Conservation (phyloP, 768 basidiomycete species). For the Mycena chlorophos region DNA sequence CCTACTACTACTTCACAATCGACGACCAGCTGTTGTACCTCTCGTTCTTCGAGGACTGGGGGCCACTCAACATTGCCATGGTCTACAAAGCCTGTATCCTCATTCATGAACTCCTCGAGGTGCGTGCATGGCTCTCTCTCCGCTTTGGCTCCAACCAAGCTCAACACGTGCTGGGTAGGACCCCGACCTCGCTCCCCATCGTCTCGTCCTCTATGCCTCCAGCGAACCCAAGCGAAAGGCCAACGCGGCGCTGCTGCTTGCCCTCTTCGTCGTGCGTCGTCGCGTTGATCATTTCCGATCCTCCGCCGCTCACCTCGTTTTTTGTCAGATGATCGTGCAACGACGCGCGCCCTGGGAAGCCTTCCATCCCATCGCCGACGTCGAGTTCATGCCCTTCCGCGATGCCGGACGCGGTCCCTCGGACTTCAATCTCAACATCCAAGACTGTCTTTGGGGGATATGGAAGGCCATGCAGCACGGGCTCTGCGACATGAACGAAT, state of each 20-base stretch:
- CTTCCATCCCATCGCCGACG: slow-evolving; percentile 87
- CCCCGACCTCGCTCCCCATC: slow-evolving; percentile 66
- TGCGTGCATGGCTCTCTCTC: slow-evolving; percentile 33
- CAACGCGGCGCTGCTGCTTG: slow-evolving; percentile 92
- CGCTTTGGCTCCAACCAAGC: slow-evolving; percentile 37
- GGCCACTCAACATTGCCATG: slow-evolving; percentile 89
- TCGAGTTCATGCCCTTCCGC: slow-evolving; percentile 93
- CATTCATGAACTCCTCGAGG: slow-evolving; percentile 86
- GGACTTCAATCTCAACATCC: slow-evolving; percentile 91
- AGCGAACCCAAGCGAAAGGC: slow-evolving; percentile 85
- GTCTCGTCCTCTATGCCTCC: slow-evolving; percentile 86
- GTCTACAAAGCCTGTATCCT: slow-evolving; percentile 91
- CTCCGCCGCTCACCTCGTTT: slow-evolving; percentile 18
- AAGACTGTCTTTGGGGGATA: slow-evolving; percentile 86
- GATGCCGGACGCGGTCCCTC: slow-evolving; percentile 92
- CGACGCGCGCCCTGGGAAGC: slow-evolving; percentile 91
- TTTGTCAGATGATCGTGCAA: slow-evolving; percentile 83
- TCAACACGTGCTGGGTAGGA: slow-evolving; percentile 62
- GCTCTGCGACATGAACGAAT: slow-evolving; percentile 92
- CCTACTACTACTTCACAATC: slow-evolving; percentile 89
- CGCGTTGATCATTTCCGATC: slow-evolving; percentile 5
- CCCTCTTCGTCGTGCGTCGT: slow-evolving; percentile 75
- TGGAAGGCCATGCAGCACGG: slow-evolving; percentile 92
- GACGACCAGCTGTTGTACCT: slow-evolving; percentile 91
- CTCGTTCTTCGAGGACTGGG: slow-evolving; percentile 95